Conservation (phyloP, 495 filamentous ascomycete genomes). For the Xanthoparmelia taractica region DNA sequence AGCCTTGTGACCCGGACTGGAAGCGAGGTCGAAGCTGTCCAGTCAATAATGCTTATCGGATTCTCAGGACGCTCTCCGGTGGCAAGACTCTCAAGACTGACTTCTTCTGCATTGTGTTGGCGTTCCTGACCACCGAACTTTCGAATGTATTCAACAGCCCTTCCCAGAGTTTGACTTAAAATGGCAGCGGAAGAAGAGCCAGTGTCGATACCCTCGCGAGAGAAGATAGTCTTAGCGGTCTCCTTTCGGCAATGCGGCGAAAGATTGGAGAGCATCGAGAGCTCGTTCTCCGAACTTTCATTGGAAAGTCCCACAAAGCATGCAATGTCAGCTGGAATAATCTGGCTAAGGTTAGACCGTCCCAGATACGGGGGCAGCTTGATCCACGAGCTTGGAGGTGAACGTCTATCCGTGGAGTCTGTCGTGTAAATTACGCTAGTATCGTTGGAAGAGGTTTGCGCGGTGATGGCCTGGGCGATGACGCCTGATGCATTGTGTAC, state of each 20-base stretch:
- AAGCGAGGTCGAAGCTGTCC: neutral
- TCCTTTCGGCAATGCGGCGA: conserved; percentile 6
- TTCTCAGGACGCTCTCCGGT: neutral
- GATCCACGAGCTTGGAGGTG: conserved; percentile 4
- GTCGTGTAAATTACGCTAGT: neutral
- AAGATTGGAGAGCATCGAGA: conserved; percentile 4
- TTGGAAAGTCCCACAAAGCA: conserved; percentile 8
- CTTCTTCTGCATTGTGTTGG: neutral
- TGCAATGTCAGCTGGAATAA: neutral
- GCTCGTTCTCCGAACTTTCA: neutral
- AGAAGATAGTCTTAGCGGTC: conserved; percentile 1
- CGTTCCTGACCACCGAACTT: neutral
- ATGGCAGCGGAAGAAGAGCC: neutral
- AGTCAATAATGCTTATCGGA: conserved; percentile 6
- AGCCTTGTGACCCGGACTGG: conserved; percentile 3
- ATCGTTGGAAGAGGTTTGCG: conserved; percentile 2
- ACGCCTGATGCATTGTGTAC: conserved; percentile 4
- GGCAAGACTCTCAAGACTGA: conserved; percentile 1
- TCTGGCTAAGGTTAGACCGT: conserved; percentile 6
- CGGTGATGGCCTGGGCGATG: conserved; percentile 9
- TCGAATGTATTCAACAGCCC: neutral
- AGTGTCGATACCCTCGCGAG: neutral
- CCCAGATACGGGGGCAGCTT: conserved; percentile 5
- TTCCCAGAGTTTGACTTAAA: neutral
- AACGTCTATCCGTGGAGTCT: neutral